Evolutionary conservation across 345 rosid genomes (phyloP).

Genomic region (Turritis glabra): DNA sequence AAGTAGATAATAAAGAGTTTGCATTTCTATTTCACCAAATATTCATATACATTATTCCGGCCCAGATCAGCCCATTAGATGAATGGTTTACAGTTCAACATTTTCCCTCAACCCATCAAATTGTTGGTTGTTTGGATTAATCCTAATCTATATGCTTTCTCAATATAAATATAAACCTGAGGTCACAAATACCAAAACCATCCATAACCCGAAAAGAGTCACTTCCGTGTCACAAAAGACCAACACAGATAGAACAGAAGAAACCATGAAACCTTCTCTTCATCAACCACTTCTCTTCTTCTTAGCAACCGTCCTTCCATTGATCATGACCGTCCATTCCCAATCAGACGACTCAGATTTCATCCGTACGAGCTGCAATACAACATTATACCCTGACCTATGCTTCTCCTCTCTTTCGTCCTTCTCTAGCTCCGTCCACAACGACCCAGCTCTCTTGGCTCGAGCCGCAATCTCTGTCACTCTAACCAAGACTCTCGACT

Average conservation of each 20-base stretch:
- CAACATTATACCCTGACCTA: constrained; percentile 76
- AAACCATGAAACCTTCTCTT: constrained; percentile 34
- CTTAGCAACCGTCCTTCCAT: constrained; percentile 30
- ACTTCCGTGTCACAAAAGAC: constrained; percentile 12
- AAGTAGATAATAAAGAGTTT: not conserved
- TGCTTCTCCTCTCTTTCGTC: constrained; percentile 67
- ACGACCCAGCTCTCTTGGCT: constrained; percentile 62
- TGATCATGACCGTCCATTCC: constrained; percentile 35
- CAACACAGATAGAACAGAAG: constrained; percentile 16
- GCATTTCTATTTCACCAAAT: not conserved
- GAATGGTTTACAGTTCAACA: not conserved
- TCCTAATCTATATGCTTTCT: not conserved
- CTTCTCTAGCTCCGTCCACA: constrained; percentile 54
- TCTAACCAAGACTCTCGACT: constrained; percentile 48
- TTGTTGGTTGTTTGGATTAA: not conserved
- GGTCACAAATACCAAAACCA: constrained; percentile 20
- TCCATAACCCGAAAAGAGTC: constrained; percentile 21
- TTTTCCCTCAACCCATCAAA: constrained; percentile 11
- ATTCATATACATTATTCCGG: not conserved
- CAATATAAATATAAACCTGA: constrained; percentile 8
- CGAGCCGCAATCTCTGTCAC: constrained; percentile 65
- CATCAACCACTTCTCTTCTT: constrained; percentile 28
- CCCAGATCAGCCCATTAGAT: constrained; percentile 13
- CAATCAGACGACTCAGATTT: constrained; percentile 49
- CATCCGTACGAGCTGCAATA: constrained; percentile 71